These are phyloP conservation scores for Cyclotella atomus DNA, from an alignment of 108 stramenopile species.

Conservation along the genomic window DNA sequence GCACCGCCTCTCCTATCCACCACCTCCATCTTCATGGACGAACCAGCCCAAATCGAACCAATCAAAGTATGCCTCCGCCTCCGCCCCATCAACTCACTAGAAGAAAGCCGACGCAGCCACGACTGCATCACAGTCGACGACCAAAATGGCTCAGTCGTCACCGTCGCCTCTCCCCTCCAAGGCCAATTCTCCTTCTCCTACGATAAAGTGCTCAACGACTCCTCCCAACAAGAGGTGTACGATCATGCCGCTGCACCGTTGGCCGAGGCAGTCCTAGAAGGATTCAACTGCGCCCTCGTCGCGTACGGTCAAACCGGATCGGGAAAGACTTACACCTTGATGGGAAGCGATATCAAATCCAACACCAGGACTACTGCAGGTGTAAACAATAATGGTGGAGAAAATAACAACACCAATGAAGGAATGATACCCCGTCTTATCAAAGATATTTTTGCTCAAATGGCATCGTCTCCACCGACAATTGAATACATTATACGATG, in stretches of 20 bases:
- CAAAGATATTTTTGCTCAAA: constrained; percentile 62
- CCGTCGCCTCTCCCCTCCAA: constrained; percentile 68
- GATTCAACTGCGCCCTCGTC: constrained; percentile 53
- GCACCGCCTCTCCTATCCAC: no score
- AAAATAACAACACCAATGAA: constrained; percentile 2
- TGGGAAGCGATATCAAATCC: constrained; percentile 27
- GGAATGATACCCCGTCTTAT: constrained; percentile 78
- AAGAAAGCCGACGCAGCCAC: constrained; percentile 64
- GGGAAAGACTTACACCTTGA: constrained; percentile 59
- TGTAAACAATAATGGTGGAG: no score
- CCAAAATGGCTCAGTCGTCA: background rate
- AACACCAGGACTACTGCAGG: no score
- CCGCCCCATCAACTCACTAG: constrained; percentile 75
- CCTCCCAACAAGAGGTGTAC: constrained; percentile 21
- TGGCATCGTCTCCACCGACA: constrained; percentile 49
- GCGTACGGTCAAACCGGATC: constrained; percentile 52
- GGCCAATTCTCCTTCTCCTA: constrained; percentile 65
- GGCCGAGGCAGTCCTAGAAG: constrained; percentile 38
- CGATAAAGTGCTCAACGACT: constrained; percentile 45
- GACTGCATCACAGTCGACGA: constrained; percentile 52
- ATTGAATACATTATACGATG: constrained; percentile 80
- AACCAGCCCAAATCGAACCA: constrained; percentile 29
- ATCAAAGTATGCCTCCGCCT: constrained; percentile 74
- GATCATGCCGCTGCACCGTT: constrained; percentile 34
- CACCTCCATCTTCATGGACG: constrained; percentile 35